Evolutionary conservation across 1,284 basidiomycete genomes (phyloP).

Genomic region (Testicularia cyperi): DNA sequence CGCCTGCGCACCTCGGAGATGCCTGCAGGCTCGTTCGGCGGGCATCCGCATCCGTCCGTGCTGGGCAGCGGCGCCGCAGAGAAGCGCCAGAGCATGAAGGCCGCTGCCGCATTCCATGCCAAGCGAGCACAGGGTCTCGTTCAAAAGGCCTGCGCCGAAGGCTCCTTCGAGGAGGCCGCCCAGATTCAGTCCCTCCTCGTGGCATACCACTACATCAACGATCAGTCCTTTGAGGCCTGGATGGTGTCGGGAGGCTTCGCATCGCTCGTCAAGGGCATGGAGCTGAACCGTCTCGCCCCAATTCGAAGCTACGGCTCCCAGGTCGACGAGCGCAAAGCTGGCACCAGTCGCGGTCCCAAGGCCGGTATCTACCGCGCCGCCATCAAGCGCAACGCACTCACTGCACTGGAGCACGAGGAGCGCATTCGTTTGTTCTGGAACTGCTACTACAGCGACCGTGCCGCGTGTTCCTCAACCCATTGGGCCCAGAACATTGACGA

Average conservation of each 20-base stretch:
- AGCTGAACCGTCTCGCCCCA: slow-evolving; percentile 35
- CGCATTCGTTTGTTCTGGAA: slow-evolving; percentile 41
- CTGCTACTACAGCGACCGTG: slow-evolving; percentile 39
- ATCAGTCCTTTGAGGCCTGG: slow-evolving; percentile 47
- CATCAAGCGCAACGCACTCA: slow-evolving; percentile 9
- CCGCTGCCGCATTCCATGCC: slow-evolving; percentile 37
- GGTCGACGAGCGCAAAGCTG: slow-evolving; percentile 1
- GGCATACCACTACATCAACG: slow-evolving; percentile 41
- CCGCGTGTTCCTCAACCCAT: slow-evolving; percentile 37
- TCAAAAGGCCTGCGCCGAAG: slow-evolving; percentile 18
- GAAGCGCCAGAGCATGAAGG: slow-evolving; percentile 25
- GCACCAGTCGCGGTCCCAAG: slow-evolving; percentile 14
- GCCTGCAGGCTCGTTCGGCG: neutral
- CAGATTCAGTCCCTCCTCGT: slow-evolving; percentile 33
- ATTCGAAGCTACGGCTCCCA: slow-evolving; percentile 8
- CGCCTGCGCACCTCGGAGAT: slow-evolving; percentile 14
- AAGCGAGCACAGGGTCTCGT: slow-evolving; percentile 30
- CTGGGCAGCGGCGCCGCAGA: slow-evolving; percentile 3
- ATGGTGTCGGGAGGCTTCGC: slow-evolving; percentile 19
- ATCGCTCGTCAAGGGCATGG: slow-evolving; percentile 35
- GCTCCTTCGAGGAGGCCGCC: slow-evolving; percentile 33
- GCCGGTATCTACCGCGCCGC: slow-evolving; percentile 25
- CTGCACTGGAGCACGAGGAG: slow-evolving; percentile 34
- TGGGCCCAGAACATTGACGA: slow-evolving; percentile 44
- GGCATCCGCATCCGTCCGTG: too few species aligned